Conservation (phyloP, 176 grass and related monocot genomes). For the Urochloa ruziziensis region DNA sequence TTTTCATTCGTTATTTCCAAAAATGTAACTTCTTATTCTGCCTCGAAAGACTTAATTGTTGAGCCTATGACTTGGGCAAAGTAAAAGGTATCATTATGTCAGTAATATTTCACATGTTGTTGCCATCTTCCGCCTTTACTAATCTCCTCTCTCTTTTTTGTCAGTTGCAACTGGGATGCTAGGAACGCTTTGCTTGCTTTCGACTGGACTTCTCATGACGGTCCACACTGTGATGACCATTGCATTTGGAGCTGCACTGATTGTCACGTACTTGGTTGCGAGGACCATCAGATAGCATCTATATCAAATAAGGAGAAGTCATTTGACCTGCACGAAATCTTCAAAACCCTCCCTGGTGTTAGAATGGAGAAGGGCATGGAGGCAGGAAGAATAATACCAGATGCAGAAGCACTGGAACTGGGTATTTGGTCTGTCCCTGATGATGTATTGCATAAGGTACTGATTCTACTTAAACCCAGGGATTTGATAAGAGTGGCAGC, state of each 20-base stretch:
- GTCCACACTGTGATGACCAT: conserved; percentile 41
- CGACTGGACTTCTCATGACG: conserved; percentile 40
- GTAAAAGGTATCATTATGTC: background rate
- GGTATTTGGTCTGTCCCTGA: conserved; percentile 85
- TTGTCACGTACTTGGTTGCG: conserved; percentile 71
- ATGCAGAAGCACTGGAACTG: conserved; percentile 16
- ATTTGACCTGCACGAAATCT: conserved; percentile 94
- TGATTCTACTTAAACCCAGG: conserved; percentile 59
- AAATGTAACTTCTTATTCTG: background rate
- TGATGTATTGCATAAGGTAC: conserved; percentile 66
- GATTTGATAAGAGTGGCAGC: conserved; percentile 72
- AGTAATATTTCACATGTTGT: background rate
- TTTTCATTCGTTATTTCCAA: background rate
- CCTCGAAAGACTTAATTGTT: background rate
- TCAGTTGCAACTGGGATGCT: conserved; percentile 83
- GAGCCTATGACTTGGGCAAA: background rate
- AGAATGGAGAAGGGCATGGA: conserved; percentile 51
- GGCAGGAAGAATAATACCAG: conserved; percentile 54
- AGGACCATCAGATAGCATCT: conserved; percentile 53
- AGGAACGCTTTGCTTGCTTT: conserved; percentile 72
- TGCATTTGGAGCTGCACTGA: conserved; percentile 72
- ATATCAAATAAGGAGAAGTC: conserved; percentile 41
- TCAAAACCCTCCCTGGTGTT: conserved; percentile 76
- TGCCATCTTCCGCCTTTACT: background rate
- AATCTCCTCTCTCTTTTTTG: background rate